Evolutionary conservation across 1,284 basidiomycete species (phyloP), one percentile per base, ranked within the genome.

Genomic region (Mycosarcoma mackinlayi): DNA sequence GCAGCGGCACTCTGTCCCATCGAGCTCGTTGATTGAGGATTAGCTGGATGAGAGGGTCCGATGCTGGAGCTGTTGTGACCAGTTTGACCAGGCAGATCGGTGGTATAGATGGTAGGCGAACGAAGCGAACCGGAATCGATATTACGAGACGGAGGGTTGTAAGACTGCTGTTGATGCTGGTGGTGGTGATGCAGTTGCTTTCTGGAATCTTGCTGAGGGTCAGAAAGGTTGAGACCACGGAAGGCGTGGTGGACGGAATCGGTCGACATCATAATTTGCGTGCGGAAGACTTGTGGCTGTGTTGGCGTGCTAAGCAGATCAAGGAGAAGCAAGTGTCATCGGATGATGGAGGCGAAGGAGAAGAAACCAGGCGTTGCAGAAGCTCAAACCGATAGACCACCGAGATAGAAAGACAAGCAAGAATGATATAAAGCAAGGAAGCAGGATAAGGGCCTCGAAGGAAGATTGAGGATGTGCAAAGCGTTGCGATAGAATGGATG

Each of bases 1-100:
- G 77, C 74, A 10, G 77, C 73, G 9, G 76, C 77, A 21, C 70
- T 75, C 14, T 77, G 68, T 16, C 52, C 53, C 19, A 56, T 14
- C 25, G 64, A 57, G 41, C 13, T 44, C 18, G 50, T 37, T 16
- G 56, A 58, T 4, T 54, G 62, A 45, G 54, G 19, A 34, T 39
- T 33, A 48, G 19, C 14, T 8, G 37, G 34, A n/a, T 49, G 51
- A 24, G 52, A 53, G 38, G 31, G 30, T 21, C 49, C 49, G 16
- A 37, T 13, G 50, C 14, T 52, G 41, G 40, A 21, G 27, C 25
- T 48, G 34, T 49, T 40, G 45, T 40, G 61, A 45, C 47, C 48
- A 30, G 60, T 45, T n/a, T 70, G 72, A 14, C 35, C 50, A 18
- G 58, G 59, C 14, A 63, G 45, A 18, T 73, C 64, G 24, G 53